Percentiles rank a stretch among this genome's conserved stretches.
Conservation (phyloP, 192 early-diverging fungal species). For the Entrophospora sp. region DNA sequence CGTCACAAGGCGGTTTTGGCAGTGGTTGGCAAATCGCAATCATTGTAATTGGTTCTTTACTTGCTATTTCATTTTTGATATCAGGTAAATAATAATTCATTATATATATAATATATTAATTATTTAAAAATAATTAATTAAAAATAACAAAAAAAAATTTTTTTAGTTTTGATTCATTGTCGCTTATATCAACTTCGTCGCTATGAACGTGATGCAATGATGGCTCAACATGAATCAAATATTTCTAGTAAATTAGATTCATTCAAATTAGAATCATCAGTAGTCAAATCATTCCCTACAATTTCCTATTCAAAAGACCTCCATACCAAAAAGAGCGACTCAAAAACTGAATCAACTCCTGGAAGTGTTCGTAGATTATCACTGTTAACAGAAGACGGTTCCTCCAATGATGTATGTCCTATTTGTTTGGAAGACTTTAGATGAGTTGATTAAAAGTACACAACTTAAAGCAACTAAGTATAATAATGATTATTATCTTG, state of each 20-base stretch:
- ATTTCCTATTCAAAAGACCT: not conserved
- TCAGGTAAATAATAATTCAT: slow-evolving; percentile 11
- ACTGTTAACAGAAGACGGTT: not conserved
- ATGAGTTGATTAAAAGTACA: too few relatives aligned
- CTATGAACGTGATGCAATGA: slow-evolving; percentile 2
- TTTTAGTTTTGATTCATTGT: slow-evolving; percentile 14
- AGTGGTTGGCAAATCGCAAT: slow-evolving; percentile 16
- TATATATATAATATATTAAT: not conserved
- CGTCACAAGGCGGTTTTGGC: not conserved
- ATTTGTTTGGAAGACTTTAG: slow-evolving; percentile 34
- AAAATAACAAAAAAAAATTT: not conserved
- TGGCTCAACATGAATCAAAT: slow-evolving; percentile 10
- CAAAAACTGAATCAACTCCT: not conserved
- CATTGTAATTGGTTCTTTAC: slow-evolving; percentile 10
- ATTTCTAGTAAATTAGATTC: not conserved
- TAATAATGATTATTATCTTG: too few relatives aligned
- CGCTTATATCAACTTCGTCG: slow-evolving; percentile 19
- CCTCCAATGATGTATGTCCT: slow-evolving; percentile 30
- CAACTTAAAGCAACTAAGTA: too few relatives aligned
- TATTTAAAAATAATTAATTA: not conserved
- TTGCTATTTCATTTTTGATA: slow-evolving; percentile 7
- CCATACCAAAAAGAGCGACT: not conserved
- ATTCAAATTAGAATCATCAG: slow-evolving; percentile 3
- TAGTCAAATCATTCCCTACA: slow-evolving; percentile 16
- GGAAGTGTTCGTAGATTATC: not conserved